Base-by-base conservation (phyloP, 75 land plant species). In the Pinus taeda region DNA sequence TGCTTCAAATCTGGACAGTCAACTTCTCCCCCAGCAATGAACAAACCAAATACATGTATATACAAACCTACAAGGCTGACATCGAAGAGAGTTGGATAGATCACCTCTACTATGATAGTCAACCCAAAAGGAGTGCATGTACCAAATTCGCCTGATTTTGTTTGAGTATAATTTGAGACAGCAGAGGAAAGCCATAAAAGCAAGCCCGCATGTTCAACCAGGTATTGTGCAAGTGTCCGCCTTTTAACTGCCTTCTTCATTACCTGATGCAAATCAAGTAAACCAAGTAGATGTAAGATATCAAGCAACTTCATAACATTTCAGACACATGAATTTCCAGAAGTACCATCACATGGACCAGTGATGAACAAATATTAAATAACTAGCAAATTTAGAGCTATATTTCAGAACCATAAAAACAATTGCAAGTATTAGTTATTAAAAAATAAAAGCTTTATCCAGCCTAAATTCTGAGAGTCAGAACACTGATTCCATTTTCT, bases 31-130 rank as follows among this genome's bases (percentile, higher is more conserved):
- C 75, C 53, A 57, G 59, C 61, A 53, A 53, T 3, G 26, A 29
- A 42, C 11, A 74, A 57, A 57, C 37, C 17, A 78, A 57, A 39
- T 29, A 18, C 17, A 72, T 21, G 59, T 57, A 45, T 53, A 24
- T n/a, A 73, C 29, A 37, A 45, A 80, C 59, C 36, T n/a, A 57
- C 45, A 75, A 57, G 24, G n/a, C 61, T 60, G 59, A 39, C 9
- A 36, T 30, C 26, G 39, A 66, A 70, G 20, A 66, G n/a, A 53
- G 24, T 57, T 63, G 24, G 55, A n/a, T 45, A 37, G 58, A 26
- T 26, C 26, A 26, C 0, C 26, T 26, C 26, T 26, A 26, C 26
- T 26, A 26, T 26, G 26, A 26, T 26, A 26, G 26, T 26, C 26
- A 26, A 26, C 26, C 26, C 26, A 26, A 26, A 26, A 0, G 26